Base-by-base conservation (phyloP, 768 basidiomycete genomes). In the Lactarius quietus region DNA sequence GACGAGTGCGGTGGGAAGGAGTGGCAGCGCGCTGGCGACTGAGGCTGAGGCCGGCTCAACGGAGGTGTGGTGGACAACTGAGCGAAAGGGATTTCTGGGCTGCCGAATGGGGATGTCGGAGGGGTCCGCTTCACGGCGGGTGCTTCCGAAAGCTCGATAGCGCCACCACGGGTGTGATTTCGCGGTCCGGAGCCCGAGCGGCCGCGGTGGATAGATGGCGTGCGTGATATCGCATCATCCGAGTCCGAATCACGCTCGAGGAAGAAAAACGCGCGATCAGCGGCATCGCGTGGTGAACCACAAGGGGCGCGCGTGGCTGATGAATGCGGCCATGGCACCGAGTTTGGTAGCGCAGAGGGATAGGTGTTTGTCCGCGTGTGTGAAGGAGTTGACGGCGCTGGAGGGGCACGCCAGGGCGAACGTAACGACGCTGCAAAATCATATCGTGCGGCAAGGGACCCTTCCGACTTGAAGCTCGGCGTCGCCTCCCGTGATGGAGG, bases 401-500 rank as follows among this genome's bases (percentile, higher is more conserved):
- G 75, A 56, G 62, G 59, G 43, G 73, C 17, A 2, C 75, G 77
- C 83, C 84, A 84, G 18, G 82, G 78, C 23, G 73, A 77, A 73
- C 82, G 83, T 61, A 81, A 71, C 2, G 86, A 84, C 12, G 78
- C 73, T 2, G 78, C 75, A 57, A 87, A 83, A 70, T 88, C 85
- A 70, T 91, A 86, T 56, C 86, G 80, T 23, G 82, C 74, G 1
- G 83, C 78, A 55, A 84, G 76, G 2, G 84, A 78, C 26, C 76
- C 73, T 20, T 75, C 76, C 17, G 76, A 76, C 57, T 68, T 70
- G 64, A 77, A 70, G 67, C 71, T 68, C 38, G 63, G 45, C 20
- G 68, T 64, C 18, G 59, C 17, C 43, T 64, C 64, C 54, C 57
- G 56, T 12, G 36, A 17, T 14, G 68, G 62, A 12, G 67, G 70